Conservation (phyloP, 1,139 yeast species). For the Candida tropicalis region DNA sequence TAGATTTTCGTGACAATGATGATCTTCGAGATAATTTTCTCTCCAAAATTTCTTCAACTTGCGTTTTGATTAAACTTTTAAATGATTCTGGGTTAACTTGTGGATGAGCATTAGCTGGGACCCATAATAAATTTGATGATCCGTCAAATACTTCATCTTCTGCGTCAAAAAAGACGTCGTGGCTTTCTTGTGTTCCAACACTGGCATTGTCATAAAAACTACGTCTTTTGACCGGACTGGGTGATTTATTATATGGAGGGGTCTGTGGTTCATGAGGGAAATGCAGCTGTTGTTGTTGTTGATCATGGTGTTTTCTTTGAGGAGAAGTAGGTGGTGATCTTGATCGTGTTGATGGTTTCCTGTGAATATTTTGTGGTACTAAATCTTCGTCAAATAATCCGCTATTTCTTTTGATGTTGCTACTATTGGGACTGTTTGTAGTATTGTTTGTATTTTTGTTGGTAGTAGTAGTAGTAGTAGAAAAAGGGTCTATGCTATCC, state of each 20-base stretch:
- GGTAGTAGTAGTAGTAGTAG: constrained; percentile 1
- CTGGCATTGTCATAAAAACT: constrained; percentile 12
- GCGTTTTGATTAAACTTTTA: constrained; percentile 76
- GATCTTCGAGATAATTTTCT: constrained; percentile 24
- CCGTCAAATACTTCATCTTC: constrained; percentile 32
- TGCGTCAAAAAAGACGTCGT: constrained; percentile 29
- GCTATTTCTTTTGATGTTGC: neutral
- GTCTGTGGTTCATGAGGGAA: constrained; percentile 9
- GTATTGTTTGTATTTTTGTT: constrained; percentile 1
- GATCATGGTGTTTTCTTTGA: constrained; percentile 3
- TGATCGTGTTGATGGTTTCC: constrained; percentile 6
- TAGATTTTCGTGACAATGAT: constrained; percentile 35
- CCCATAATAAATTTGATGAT: constrained; percentile 65
- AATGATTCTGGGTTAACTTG: constrained; percentile 92
- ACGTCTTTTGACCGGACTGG: constrained; percentile 12
- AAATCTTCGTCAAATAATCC: constrained; percentile 13
- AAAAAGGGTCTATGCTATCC: constrained; percentile 35
- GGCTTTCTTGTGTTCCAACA: constrained; percentile 16
- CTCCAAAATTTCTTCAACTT: constrained; percentile 73
- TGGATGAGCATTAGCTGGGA: constrained; percentile 93
- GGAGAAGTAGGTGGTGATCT: constrained; percentile 9
- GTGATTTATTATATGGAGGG: constrained; percentile 8
- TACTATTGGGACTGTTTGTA: neutral
- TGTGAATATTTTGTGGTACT: constrained; percentile 10
- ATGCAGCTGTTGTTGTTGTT: constrained; percentile 4